A percentile compares a stretch with the other conserved stretches of the same genome.
These are phyloP conservation scores for Pseudocohnilembus persalinus DNA, from an alignment of 169 alveolate species.

Conservation along the genomic window DNA sequence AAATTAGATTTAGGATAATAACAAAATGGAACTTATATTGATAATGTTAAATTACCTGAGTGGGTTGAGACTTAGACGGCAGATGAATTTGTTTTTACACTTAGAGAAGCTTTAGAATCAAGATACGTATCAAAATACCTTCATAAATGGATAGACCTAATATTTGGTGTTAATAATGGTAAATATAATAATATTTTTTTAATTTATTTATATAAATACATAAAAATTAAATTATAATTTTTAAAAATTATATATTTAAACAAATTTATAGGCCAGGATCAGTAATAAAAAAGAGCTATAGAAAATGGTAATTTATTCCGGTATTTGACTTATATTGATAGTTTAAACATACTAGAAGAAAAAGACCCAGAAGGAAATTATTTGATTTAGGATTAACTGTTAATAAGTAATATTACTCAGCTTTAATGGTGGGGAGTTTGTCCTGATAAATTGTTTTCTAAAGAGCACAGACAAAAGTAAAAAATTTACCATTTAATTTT, in stretches of 20 bases:
- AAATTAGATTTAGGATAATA: conserved; percentile 32
- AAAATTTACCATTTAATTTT: not conserved
- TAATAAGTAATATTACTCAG: conserved; percentile 25
- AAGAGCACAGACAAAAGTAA: conserved; percentile 23
- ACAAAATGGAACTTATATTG: conserved; percentile 22
- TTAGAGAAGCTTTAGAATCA: conserved; percentile 60
- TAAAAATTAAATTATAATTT: not conserved
- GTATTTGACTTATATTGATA: conserved; percentile 34
- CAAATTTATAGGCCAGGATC: too few relatives aligned
- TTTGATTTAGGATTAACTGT: not conserved
- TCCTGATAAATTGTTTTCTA: conserved; percentile 38
- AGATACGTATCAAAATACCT: conserved; percentile 47
- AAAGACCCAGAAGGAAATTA: not conserved
- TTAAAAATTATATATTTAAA: not conserved
- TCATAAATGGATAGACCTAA: conserved; percentile 66
- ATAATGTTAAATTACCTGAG: conserved; percentile 39
- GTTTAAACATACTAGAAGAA: not conserved
- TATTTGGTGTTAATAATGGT: conserved; percentile 59
- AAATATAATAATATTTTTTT: conserved; percentile 44
- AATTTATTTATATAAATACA: conserved; percentile 1
- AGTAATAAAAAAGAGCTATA: not conserved
- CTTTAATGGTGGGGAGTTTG: conserved; percentile 40
- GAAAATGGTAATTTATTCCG: conserved; percentile 21
- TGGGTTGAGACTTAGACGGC: conserved; percentile 48
- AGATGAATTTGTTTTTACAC: conserved; percentile 50